Evolutionary conservation across 108 stramenopile genomes (phyloP).

Genomic region (Skeletonema costatum): DNA sequence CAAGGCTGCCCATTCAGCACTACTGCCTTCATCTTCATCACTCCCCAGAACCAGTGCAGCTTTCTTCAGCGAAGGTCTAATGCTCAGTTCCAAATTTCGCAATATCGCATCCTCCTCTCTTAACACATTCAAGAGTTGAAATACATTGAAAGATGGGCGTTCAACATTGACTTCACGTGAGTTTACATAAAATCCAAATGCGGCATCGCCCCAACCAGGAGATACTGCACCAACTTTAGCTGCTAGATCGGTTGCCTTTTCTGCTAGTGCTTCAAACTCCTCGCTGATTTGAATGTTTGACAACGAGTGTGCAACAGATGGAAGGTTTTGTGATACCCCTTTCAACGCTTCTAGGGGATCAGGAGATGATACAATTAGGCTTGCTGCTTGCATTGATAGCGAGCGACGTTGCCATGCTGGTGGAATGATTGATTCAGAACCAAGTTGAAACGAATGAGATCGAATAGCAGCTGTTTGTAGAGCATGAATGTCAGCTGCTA

Average conservation of each 20-base stretch:
- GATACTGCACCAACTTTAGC: constrained; percentile 56
- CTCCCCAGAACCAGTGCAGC: constrained; percentile 13
- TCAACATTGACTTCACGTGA: constrained; percentile 62
- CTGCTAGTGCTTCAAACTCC: constrained; percentile 43
- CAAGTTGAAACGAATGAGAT: constrained; percentile 47
- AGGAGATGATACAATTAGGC: constrained; percentile 50
- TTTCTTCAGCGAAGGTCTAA: constrained; percentile 35
- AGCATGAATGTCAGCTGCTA: constrained; percentile 26
- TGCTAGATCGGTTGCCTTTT: constrained; percentile 42
- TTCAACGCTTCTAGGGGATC: constrained; percentile 71
- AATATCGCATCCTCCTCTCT: constrained; percentile 66
- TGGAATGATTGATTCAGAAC: constrained; percentile 65
- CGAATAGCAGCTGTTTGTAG: constrained; percentile 47
- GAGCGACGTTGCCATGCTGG: constrained; percentile 82
- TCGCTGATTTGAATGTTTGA: constrained; percentile 59
- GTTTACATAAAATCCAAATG: constrained; percentile 68
- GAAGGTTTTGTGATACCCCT: constrained; percentile 83
- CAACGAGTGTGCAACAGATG: constrained; percentile 76
- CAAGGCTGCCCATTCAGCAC: constrained; percentile 36
- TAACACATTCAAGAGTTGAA: constrained; percentile 73
- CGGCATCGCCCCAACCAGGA: constrained; percentile 48
- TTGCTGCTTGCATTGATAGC: constrained; percentile 78
- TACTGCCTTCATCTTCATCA: not conserved
- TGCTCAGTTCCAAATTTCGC: constrained; percentile 40
- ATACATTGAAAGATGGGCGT: constrained; percentile 84